Base-by-base conservation (phyloP, 805 yeast species). In the Sugiyamaella smithiae region DNA sequence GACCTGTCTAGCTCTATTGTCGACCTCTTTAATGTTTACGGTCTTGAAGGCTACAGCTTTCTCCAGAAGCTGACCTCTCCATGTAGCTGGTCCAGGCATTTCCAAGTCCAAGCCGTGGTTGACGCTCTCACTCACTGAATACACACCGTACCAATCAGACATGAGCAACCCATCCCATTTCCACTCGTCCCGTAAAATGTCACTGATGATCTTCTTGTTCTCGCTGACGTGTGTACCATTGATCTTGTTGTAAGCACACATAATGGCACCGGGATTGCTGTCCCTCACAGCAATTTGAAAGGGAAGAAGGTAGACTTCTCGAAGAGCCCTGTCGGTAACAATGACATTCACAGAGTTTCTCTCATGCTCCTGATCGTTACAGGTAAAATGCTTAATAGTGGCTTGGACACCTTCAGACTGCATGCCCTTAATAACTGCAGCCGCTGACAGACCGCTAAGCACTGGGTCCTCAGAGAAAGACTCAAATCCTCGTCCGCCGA, bases 81-180 rank as follows among this genome's bases (percentile, higher is more conserved):
- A 72, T 40, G 73, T 63, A 2, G 80, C 66, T 16, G 80, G 78
- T 31, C 86, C 87, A 1, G 87, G 87, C 84, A 80, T 79, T 62
- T 82, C 87, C 56, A 82, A 66, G 59, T 80, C 82, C 48, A 82
- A 66, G 5, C 86, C 85, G 29, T 78, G 77, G 35, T 73, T 70
- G 41, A 81, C 60, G 11, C 82, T 57, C 37, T 70, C 73, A 37
- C 67, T 68, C 31, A 67, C 65, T 12, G 81, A 70, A 61, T 76
- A 80, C 7, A 73, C 70, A 22, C 86, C 87, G 59, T 59, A 75
- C 86, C 86, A 81, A 64, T 81, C 87, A 24, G 82, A 75, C 80
- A 82, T 78, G 29, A 74, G 61, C 32, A 74, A 61, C 38, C 86
- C 86, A 5, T 75, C 67, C 66, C 71, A 81, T 4, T 69, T 67